phyloP scores from a whole-genome alignment of 768 basidiomycete species.

The Tulasnella sp. region DNA sequence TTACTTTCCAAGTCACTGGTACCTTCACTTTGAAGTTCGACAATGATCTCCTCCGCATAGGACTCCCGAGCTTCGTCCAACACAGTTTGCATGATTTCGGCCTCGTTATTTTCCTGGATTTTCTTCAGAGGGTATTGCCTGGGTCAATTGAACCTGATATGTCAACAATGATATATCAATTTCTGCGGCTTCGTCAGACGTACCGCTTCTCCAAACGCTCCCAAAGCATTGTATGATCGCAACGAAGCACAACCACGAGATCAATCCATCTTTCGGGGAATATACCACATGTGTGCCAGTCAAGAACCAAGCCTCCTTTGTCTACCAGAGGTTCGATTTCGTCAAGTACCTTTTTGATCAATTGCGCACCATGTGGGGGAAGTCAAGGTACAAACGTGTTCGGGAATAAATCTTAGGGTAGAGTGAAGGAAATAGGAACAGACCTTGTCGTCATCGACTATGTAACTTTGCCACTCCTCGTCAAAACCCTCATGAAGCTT shows the following conservation, averaged over 20 bases:
- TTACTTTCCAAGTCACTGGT: slow-evolving; percentile 76
- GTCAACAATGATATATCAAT: background rate
- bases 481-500: slow-evolving; percentile 75
- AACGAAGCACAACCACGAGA: slow-evolving; percentile 82
- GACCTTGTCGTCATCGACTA: slow-evolving; percentile 93
- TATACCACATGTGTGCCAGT: slow-evolving; percentile 88
- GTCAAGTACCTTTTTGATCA: slow-evolving; percentile 54
- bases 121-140: slow-evolving; percentile 84
- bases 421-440: slow-evolving; percentile 19
- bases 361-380: background rate
- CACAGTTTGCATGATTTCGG: slow-evolving; percentile 94
- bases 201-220: slow-evolving; percentile 82
- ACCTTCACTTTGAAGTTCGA: slow-evolving; percentile 66
- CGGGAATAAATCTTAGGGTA: background rate
- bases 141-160: slow-evolving; percentile 9
- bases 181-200: slow-evolving; percentile 17
- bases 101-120: slow-evolving; percentile 96
- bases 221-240: slow-evolving; percentile 80
- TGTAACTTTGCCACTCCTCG: slow-evolving; percentile 89
- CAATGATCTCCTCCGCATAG: slow-evolving; percentile 74
- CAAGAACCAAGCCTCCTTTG: slow-evolving; percentile 69
- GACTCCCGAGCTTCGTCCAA: slow-evolving; percentile 77
- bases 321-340: slow-evolving; percentile 63
- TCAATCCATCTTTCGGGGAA: slow-evolving; percentile 97
- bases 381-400: slow-evolving; percentile 11